Evolutionary conservation across 1,139 yeast species (phyloP).

Genomic region (Kodamaea derodonti): DNA sequence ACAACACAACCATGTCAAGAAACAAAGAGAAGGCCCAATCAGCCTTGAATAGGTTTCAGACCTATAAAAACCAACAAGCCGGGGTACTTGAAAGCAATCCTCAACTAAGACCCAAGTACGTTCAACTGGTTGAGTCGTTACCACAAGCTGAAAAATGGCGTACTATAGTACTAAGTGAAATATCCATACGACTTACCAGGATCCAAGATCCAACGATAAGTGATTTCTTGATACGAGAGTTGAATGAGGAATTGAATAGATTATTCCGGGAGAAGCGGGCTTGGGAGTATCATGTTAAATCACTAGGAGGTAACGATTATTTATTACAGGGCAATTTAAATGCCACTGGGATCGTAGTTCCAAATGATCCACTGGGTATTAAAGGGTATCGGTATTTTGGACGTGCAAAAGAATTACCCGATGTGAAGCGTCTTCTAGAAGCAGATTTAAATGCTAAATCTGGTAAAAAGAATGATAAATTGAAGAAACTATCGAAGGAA

Average conservation of each 20-base stretch:
- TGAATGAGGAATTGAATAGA: conserved; percentile 39
- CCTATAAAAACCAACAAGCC: conserved; percentile 53
- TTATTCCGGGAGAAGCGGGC: conserved; percentile 35
- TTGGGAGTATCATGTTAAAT: conserved; percentile 73
- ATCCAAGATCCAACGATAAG: conserved; percentile 62
- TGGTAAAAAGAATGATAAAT: conserved; percentile 14
- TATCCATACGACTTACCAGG: conserved; percentile 55
- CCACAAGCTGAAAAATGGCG: conserved; percentile 80
- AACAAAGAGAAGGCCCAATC: conserved; percentile 76
- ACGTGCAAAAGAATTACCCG: conserved; percentile 76
- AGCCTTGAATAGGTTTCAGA: conserved; percentile 61
- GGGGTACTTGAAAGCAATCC: conserved; percentile 61
- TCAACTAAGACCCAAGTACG: conserved; percentile 57
- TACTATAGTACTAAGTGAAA: conserved; percentile 58
- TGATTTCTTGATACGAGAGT: conserved; percentile 62
- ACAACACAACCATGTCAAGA: conserved; percentile 52
- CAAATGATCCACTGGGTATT: conserved; percentile 17
- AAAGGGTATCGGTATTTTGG: conserved; percentile 77
- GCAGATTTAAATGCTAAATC: conserved; percentile 7
- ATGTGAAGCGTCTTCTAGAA: conserved; percentile 54
- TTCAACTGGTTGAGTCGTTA: conserved; percentile 50
- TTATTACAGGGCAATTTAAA: conserved; percentile 15
- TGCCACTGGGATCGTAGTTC: conserved; percentile 20
- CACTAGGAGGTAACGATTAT: conserved; percentile 16
- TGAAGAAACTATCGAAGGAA: conserved; percentile 7